phyloP scores from a whole-genome alignment of 768 basidiomycete genomes.

The Daedalea quercina region DNA sequence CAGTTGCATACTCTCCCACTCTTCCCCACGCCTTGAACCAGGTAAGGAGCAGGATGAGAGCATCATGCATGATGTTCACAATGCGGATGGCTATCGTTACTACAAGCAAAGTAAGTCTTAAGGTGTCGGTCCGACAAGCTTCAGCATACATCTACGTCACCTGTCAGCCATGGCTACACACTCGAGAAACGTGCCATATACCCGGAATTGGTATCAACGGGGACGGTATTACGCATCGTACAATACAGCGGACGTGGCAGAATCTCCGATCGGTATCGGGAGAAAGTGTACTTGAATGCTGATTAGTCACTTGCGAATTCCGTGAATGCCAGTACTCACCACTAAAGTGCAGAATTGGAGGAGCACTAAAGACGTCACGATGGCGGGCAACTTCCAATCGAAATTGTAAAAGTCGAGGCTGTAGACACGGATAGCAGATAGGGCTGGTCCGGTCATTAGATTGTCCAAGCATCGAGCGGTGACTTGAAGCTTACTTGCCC shows the following conservation, averaged over 20 bases:
- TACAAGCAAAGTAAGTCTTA: not conserved
- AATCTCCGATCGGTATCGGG: not conserved
- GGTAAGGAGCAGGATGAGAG: not conserved
- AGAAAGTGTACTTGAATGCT: not conserved
- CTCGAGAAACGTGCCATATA: not conserved
- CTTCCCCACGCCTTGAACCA: not conserved
- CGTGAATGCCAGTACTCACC: not conserved
- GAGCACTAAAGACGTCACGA: not conserved
- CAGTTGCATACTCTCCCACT: not conserved
- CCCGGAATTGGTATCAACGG: not conserved
- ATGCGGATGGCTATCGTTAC: not conserved
- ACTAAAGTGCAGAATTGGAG: not conserved
- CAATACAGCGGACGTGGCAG: not conserved
- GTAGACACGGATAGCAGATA: not conserved
- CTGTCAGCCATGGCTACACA: no score
- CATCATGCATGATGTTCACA: not conserved
- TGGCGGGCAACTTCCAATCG: not conserved
- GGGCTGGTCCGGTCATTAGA: not conserved
- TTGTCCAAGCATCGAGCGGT: not conserved
- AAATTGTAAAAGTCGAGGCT: not conserved
- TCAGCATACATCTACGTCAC: no score
- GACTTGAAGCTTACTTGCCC: not conserved
- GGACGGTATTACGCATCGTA: not conserved
- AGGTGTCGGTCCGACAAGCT: not conserved
- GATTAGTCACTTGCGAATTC: not conserved